Conservation (phyloP, 257 asterid genomes). For the Lavandula angustifolia region DNA sequence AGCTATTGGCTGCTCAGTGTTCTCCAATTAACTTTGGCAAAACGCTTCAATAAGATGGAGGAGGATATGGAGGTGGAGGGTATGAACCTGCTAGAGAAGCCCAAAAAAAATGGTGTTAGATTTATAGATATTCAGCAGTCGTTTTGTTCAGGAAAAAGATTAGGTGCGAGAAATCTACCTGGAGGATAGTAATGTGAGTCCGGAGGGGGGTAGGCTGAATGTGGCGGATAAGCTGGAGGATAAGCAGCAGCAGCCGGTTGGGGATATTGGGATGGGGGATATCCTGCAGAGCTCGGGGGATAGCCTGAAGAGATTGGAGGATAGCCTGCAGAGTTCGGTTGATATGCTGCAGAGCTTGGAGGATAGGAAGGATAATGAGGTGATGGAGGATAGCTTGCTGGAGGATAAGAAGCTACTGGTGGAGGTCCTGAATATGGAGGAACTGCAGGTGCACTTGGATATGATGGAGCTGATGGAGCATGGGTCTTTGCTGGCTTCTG, state of each 20-base stretch:
- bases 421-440: slow-evolving; percentile 45
- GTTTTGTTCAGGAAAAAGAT: not conserved
- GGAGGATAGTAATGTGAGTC: slow-evolving; percentile 45
- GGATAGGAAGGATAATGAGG: slow-evolving; percentile 42
- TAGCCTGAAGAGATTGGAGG: slow-evolving; percentile 41
- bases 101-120: not conserved
- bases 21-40: not conserved
- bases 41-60: slow-evolving; percentile 37
- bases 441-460: slow-evolving; percentile 32
- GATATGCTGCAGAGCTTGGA: slow-evolving; percentile 42
- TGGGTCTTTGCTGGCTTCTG: slow-evolving; percentile 48
- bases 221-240: slow-evolving; percentile 42
- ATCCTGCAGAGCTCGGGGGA: slow-evolving; percentile 39
- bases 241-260: slow-evolving; percentile 43
- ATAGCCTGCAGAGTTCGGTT: slow-evolving; percentile 34
- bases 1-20: slow-evolving; percentile 1
- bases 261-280: slow-evolving; percentile 51
- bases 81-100: slow-evolving; percentile 42
- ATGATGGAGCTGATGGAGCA: slow-evolving; percentile 46
- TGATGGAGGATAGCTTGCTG: slow-evolving; percentile 34
- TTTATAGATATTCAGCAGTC: not conserved
- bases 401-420: slow-evolving; percentile 38
- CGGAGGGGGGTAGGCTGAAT: slow-evolving; percentile 46
- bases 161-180: slow-evolving; percentile 29
- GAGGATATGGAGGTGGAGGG: slow-evolving; percentile 50